Percentiles rank a stretch among this genome's conserved stretches.
These are phyloP conservation scores for Didymella keratinophila DNA, from an alignment of 2,329 filamentous ascomycete species.

Conservation along the genomic window DNA sequence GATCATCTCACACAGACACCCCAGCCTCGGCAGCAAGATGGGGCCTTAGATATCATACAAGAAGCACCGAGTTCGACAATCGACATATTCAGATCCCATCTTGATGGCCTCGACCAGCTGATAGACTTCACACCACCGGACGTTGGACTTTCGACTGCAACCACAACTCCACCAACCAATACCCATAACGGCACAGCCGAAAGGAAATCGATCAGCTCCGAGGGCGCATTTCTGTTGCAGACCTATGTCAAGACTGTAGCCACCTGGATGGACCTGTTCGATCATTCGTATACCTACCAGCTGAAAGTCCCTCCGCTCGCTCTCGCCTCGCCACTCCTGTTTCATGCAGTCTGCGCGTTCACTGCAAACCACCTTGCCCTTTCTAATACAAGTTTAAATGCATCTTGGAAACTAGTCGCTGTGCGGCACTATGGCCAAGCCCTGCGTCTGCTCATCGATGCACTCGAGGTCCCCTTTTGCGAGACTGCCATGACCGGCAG, in stretches of 20 bases:
- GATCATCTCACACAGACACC: conserved; percentile 11
- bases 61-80: conserved; percentile 18
- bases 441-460: conserved; percentile 40
- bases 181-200: conserved; percentile 8
- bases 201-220: conserved; percentile 32
- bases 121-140: conserved; percentile 17
- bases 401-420: conserved; percentile 42
- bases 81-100: conserved; percentile 34
- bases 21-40: conserved; percentile 25
- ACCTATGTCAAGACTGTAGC: conserved; percentile 45
- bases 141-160: conserved; percentile 23
- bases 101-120: conserved; percentile 33
- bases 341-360: conserved; percentile 47
- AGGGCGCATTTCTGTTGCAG: conserved; percentile 45
- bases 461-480: conserved; percentile 35
- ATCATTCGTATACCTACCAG: conserved; percentile 43
- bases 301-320: conserved; percentile 38
- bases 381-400: conserved; percentile 31
- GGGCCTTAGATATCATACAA: not conserved
- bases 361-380: conserved; percentile 46
- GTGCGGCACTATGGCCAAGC: conserved; percentile 43
- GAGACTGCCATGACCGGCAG: conserved; percentile 45
- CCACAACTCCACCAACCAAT: conserved; percentile 23
- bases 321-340: conserved; percentile 42
- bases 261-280: conserved; percentile 48